Evolutionary conservation across 371 early-diverging fungal species (phyloP), one percentile per base, ranked within the genome.

Genomic region (Lichtheimia ramosa): DNA sequence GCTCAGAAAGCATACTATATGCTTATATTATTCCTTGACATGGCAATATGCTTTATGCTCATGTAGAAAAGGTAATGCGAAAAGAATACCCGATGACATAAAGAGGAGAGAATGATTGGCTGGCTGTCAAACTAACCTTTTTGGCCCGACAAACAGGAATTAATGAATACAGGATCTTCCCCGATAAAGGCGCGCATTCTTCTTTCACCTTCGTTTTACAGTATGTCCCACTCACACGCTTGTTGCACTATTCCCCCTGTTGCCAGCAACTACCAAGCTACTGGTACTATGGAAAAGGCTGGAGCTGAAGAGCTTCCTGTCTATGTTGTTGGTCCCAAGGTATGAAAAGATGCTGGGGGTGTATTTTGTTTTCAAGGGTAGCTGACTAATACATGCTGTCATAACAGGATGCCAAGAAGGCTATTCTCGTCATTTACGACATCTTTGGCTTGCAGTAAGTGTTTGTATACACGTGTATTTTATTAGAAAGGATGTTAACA

Each of bases 181-280:
- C 34, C 34, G 34, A 8, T 34, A 8, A 34, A 34, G 8, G 34
- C 34, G 34, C 34, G 34, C 34, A n/a, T 8, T 6, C 34, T 16
- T 46, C 15, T 46, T 46, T 12, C 16, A n/a, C 16, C 21, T n/a
- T 1, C 10, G 16, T 12, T 46, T 2, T 46, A 21, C 10, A 49
- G 16, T 42, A 86, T 86, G 86, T 77, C 86, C 43, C 71, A 71
- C 53, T 67, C 82, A 1, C 62, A 73, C 34, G 81, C 81, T 50
- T 89, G 90, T 69, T 88, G 89, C 65, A 65, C 75, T 54, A 80
- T 85, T 3, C 83, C 85, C 21, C 85, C 89, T 20, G 89, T 90
- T 51, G 57, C 59, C 13, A 77, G 83, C 42, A 61, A 74, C 52
- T 90, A 90, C 69, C 51, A 64, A 18, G 63, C 85, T 56, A 70